Conservation (phyloP, 208 protist species). For the Crithidia sp. region DNA sequence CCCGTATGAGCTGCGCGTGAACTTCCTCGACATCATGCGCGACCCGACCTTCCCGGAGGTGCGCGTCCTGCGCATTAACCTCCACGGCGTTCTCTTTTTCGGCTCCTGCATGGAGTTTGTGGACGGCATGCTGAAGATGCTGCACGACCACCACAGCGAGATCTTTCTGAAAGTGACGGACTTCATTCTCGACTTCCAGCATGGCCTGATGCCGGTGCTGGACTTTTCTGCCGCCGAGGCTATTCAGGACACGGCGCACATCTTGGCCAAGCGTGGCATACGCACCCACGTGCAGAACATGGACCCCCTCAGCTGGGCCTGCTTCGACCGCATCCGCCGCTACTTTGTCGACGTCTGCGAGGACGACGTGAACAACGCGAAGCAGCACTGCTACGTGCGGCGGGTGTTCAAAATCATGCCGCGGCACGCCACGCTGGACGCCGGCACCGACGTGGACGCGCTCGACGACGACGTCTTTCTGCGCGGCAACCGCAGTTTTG, state of each 20-base stretch:
- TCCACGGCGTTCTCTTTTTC: constrained; percentile 61
- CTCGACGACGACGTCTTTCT: constrained; percentile 54
- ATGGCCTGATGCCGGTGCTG: constrained; percentile 55
- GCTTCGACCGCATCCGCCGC: constrained; percentile 50
- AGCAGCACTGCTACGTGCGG: constrained; percentile 55
- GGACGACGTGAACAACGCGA: constrained; percentile 57
- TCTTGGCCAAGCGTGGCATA: constrained; percentile 47
- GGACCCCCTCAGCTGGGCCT: constrained; percentile 49
- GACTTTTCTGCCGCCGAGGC: constrained; percentile 62
- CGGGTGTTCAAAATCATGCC: constrained; percentile 40
- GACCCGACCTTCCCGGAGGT: constrained; percentile 50
- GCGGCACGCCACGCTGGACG: constrained; percentile 4
- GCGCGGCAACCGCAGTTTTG: constrained; percentile 37
- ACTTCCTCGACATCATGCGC: constrained; percentile 47
- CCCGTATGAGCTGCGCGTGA: constrained; percentile 37
- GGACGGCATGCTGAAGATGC: constrained; percentile 49
- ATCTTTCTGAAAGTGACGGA: constrained; percentile 64
- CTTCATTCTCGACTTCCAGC: constrained; percentile 63
- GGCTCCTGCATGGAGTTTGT: constrained; percentile 63
- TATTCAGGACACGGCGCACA: constrained; percentile 46
- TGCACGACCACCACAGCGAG: constrained; percentile 51
- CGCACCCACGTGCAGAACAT: constrained; percentile 66
- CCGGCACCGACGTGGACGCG: constrained; percentile 17
- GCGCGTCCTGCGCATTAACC: constrained; percentile 50
- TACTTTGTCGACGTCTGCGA: constrained; percentile 49